Percentiles rank a stretch among this genome's conserved stretches.
These are phyloP conservation scores for Aspergillus ochraceoroseus DNA, from an alignment of 2,329 filamentous ascomycete genomes.

Conservation along the genomic window DNA sequence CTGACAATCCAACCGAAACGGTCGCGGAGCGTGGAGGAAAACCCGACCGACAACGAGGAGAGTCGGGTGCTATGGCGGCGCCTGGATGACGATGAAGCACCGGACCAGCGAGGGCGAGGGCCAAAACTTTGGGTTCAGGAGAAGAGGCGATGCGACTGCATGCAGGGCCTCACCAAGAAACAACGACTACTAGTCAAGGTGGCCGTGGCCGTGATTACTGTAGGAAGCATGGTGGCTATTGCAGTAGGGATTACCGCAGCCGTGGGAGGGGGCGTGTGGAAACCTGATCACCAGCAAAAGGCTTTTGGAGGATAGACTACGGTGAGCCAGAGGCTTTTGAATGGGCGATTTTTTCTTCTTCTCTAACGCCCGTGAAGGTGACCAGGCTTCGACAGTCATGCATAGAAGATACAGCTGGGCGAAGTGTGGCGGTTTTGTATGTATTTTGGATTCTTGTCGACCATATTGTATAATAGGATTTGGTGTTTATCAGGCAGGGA, in stretches of 20 bases:
- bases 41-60: slow-evolving; percentile 11
- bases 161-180: slow-evolving; percentile 32
- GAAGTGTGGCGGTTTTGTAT: too few relatives aligned
- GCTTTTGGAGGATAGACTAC: slow-evolving; percentile 21
- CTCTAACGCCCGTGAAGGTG: background rate
- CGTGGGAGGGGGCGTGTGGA: slow-evolving; percentile 45
- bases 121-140: slow-evolving; percentile 36
- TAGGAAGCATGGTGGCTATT: slow-evolving; percentile 44
- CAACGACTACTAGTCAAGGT: slow-evolving; percentile 40
- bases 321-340: background rate
- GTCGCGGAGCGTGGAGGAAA: slow-evolving; percentile 14
- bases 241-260: slow-evolving; percentile 44
- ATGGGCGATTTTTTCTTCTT: background rate
- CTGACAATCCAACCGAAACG: slow-evolving; percentile 26
- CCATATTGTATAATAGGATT: too few relatives aligned
- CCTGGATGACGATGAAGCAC: slow-evolving; percentile 10
- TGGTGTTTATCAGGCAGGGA: too few relatives aligned
- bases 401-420: too few relatives aligned
- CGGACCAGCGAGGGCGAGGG: slow-evolving; percentile 23
- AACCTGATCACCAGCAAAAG: slow-evolving; percentile 30
- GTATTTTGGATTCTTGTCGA: too few relatives aligned
- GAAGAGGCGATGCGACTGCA: slow-evolving; percentile 33
- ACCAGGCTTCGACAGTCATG: too few relatives aligned
- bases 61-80: slow-evolving; percentile 3
- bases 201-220: slow-evolving; percentile 39